Conservation (phyloP, 108 stramenopile genomes). For the Thalassiosira profunda region DNA sequence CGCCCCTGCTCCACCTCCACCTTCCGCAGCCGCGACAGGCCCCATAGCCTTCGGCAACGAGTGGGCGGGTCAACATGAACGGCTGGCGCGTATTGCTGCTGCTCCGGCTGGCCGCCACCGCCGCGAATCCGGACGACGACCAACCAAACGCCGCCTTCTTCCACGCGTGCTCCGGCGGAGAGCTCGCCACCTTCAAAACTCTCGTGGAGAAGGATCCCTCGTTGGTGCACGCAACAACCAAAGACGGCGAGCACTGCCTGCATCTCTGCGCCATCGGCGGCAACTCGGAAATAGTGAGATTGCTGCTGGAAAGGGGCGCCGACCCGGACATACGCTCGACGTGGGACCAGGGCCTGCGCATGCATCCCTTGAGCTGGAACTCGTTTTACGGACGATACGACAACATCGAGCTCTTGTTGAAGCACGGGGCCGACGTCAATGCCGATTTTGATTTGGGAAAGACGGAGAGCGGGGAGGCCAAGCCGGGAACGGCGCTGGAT, state of each 20-base stretch:
- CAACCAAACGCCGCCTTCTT: slow-evolving; percentile 51
- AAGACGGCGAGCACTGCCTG: slow-evolving; percentile 80
- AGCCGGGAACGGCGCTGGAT: slow-evolving; percentile 69
- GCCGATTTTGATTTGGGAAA: slow-evolving; percentile 73
- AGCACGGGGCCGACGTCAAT: slow-evolving; percentile 81
- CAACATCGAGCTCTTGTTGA: slow-evolving; percentile 61
- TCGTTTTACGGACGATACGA: slow-evolving; percentile 78
- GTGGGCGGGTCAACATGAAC: too few relatives aligned
- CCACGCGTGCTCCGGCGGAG: slow-evolving; percentile 40
- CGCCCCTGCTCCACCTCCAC: too few relatives aligned
- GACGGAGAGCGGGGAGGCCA: background rate
- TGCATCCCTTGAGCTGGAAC: slow-evolving; percentile 89
- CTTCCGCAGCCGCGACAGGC: too few relatives aligned
- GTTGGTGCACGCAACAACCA: slow-evolving; percentile 30
- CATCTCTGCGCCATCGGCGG: slow-evolving; percentile 77
- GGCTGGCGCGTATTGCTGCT: too few relatives aligned
- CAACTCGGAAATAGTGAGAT: slow-evolving; percentile 47
- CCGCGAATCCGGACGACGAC: too few relatives aligned
- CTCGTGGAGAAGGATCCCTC: slow-evolving; percentile 41
- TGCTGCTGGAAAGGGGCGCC: slow-evolving; percentile 63
- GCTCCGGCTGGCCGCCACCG: too few relatives aligned
- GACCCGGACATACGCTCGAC: slow-evolving; percentile 83
- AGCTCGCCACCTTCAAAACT: slow-evolving; percentile 19
- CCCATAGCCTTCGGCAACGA: too few relatives aligned
- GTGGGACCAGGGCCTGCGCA: slow-evolving; percentile 69